phyloP scores from a whole-genome alignment of 2,329 filamentous ascomycete species.

The Pleoardoris graminearum region DNA sequence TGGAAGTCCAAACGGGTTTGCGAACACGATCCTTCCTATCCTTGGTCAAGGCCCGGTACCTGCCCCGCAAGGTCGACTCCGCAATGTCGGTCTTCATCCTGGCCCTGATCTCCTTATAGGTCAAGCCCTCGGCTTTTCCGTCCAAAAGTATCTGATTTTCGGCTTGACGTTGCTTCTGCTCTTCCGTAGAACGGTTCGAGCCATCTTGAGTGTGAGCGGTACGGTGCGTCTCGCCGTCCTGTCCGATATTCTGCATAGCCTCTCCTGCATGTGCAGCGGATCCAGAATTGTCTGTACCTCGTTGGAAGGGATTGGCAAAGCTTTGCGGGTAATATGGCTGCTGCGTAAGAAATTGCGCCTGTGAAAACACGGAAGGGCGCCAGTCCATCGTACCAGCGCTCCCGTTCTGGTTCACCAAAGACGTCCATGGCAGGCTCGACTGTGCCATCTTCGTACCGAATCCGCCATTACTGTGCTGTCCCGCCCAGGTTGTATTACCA shows the following conservation, averaged over 20 bases:
- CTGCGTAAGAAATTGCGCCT: background rate
- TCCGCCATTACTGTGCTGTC: background rate
- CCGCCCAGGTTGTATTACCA: background rate
- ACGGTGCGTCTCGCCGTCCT: background rate
- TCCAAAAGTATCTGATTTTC: conserved; percentile 52
- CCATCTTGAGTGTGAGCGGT: background rate
- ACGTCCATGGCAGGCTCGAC: background rate
- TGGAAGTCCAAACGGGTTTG: conserved; percentile 64
- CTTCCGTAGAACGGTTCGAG: background rate
- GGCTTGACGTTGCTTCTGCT: conserved; percentile 17
- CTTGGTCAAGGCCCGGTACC: conserved; percentile 68
- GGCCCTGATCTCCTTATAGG: conserved; percentile 66
- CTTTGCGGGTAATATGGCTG: background rate
- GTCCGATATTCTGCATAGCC: background rate
- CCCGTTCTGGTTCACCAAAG: background rate
- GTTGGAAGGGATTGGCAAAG: background rate
- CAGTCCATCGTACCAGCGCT: background rate
- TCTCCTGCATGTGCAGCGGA: background rate
- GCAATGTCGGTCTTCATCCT: conserved; percentile 63
- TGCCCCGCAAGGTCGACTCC: conserved; percentile 73
- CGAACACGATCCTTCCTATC: conserved; percentile 63
- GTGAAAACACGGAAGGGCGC: background rate
- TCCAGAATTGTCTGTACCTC: background rate
- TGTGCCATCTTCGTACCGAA: background rate
- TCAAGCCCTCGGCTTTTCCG: conserved; percentile 60